These are phyloP conservation scores for Colletotrichum falcatum DNA, from an alignment of 2,329 filamentous ascomycete genomes.

Conservation along the genomic window DNA sequence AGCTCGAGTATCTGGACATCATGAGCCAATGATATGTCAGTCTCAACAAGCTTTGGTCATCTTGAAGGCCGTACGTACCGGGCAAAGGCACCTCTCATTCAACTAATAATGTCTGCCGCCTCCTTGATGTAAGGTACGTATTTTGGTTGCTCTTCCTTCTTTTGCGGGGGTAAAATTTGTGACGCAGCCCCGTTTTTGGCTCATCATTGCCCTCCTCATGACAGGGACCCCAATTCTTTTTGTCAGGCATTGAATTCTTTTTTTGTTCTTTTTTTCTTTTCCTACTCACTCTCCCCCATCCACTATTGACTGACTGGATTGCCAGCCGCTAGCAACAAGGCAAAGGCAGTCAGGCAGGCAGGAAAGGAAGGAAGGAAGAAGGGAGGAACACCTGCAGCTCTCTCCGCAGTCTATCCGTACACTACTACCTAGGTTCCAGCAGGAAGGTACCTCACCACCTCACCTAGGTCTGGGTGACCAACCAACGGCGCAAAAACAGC, in stretches of 20 bases:
- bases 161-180: constrained; percentile 44
- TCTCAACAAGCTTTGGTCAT: neutral
- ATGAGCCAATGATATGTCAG: constrained; percentile 16
- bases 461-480: no score
- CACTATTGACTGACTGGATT: neutral
- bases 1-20: neutral
- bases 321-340: neutral
- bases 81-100: neutral
- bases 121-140: neutral
- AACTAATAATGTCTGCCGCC: no score
- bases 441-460: no score
- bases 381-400: neutral
- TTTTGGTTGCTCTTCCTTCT: constrained; percentile 3
- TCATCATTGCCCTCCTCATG: constrained; percentile 24
- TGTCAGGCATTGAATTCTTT: neutral
- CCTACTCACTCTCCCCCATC: neutral
- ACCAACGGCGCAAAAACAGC: neutral
- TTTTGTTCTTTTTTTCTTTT: constrained; percentile 4
- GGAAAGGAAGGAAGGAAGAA: no score
- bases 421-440: no score
- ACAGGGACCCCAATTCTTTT: constrained; percentile 16
- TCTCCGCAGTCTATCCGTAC: no score
- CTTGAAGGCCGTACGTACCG: constrained; percentile 10
- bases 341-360: neutral
- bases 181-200: constrained; percentile 41